Evolutionary conservation across 2,329 filamentous ascomycete genomes (phyloP), one percentile per base, ranked within the genome.

Genomic region (Nothophoma quercina): DNA sequence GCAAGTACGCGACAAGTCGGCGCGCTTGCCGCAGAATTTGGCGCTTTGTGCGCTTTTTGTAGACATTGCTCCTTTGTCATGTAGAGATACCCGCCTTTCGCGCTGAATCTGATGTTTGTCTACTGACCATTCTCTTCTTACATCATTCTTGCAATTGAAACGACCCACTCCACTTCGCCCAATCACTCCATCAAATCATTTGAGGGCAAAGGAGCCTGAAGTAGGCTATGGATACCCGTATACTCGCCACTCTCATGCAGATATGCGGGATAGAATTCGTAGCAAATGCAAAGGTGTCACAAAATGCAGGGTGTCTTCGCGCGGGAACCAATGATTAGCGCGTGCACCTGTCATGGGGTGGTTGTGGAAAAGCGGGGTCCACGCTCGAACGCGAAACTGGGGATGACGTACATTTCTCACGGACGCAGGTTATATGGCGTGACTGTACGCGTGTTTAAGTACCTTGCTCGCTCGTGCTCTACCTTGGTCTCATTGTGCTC

Each of bases 61-160:
- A 33, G n/a, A 34, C 23, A 4, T 41, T 40, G 13, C 13, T 7
- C 16, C 22, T 50, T 36, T 36, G 30, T 18, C 16, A 33, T 40
- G 51, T 55, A 55, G 40, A 45, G 51, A 55, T 55, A 55, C 51
- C 51, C 51, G 39, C 33, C n/a, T 41, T 52, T 16, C 8, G 21
- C 21, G 42, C 34, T 28, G 19, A 51, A 51, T 44, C 40, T 29
- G 29, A 45, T 32, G 1, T 39, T 26, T 29, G 6, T 16, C 7
- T 9, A n/a, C 12, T 18, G 10, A 1, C 16, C 7, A 21, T 36
- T 21, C 22, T 2, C 15, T 16, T 46, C 25, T 26, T 15, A 43
- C 39, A 18, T 43, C 46, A 50, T 29, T 3, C 1, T 42, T 13
- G 26, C 18, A 21, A 13, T 12, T 30, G 28, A 40, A 33, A 33